phyloP scores from a whole-genome alignment of 805 yeast genomes.

The Nakazawaea pomicola region DNA sequence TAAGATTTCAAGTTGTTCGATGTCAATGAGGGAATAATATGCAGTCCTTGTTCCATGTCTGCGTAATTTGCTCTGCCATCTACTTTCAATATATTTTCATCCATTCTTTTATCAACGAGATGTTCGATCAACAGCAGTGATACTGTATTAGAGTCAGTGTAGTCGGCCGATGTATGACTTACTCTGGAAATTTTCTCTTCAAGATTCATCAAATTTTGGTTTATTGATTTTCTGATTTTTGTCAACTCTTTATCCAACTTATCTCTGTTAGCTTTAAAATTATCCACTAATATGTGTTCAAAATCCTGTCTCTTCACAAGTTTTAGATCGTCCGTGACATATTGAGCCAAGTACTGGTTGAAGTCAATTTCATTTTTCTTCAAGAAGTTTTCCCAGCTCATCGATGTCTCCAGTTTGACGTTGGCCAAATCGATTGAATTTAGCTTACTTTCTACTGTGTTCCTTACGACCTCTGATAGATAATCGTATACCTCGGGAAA shows the following conservation, averaged over 20 bases:
- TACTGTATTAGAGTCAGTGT: background rate
- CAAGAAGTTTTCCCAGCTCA: constrained; percentile 12
- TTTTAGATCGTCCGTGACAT: constrained; percentile 8
- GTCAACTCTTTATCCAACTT: constrained; percentile 9
- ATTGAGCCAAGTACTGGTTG: constrained; percentile 8
- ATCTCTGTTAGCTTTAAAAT: constrained; percentile 7
- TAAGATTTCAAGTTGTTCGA: background rate
- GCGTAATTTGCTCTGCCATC: constrained; percentile 11
- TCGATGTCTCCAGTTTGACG: background rate
- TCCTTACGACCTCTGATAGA: constrained; percentile 6
- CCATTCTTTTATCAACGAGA: constrained; percentile 6
- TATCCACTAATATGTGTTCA: constrained; percentile 8
- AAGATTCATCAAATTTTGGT: constrained; percentile 1
- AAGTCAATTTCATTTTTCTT: constrained; percentile 4
- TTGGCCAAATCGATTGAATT: constrained; percentile 5
- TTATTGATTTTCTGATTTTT: constrained; percentile 1
- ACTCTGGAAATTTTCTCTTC: constrained; percentile 1
- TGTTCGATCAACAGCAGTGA: constrained; percentile 5
- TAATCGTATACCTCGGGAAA: constrained; percentile 11
- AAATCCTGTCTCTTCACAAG: constrained; percentile 10
- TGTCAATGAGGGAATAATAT: constrained; percentile 2
- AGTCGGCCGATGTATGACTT: background rate
- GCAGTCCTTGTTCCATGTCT: constrained; percentile 8
- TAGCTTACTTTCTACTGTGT: constrained; percentile 5
- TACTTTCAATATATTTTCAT: constrained; percentile 2